Percentiles rank a stretch among this genome's conserved stretches.
Evolutionary conservation across 805 yeast species (phyloP).

Genomic region (Myxozyma nipponensis): DNA sequence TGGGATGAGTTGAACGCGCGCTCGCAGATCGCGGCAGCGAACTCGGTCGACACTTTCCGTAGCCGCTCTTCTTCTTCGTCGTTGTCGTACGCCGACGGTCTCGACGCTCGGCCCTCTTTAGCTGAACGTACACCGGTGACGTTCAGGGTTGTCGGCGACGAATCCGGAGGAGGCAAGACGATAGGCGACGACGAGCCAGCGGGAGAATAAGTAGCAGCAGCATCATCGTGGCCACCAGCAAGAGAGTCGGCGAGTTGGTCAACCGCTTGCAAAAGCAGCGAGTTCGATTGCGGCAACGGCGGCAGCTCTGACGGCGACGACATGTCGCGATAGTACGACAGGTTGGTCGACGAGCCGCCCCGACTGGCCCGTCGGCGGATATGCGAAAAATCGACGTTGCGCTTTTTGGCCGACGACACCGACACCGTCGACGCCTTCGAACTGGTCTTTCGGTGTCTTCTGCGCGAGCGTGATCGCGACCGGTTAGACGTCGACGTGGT

Average conservation of each 20-base stretch:
- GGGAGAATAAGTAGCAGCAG: not conserved
- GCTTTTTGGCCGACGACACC: constrained; percentile 14
- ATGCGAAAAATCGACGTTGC: constrained; percentile 23
- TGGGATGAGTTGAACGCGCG: constrained; percentile 10
- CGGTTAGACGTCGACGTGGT: constrained; percentile 1
- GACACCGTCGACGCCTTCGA: constrained; percentile 15
- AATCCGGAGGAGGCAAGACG: not conserved
- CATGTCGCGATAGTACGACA: too few species aligned
- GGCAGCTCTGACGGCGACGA: constrained; percentile 3
- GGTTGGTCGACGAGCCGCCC: not conserved
- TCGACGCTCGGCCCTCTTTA: constrained; percentile 8
- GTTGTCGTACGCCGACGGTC: not conserved
- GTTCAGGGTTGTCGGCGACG: not conserved
- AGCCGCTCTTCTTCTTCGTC: constrained; percentile 23
- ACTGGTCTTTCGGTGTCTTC: constrained; percentile 10
- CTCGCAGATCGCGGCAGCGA: constrained; percentile 24
- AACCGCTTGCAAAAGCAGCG: constrained; percentile 12
- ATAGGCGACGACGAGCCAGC: not conserved
- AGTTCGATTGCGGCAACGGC: constrained; percentile 19
- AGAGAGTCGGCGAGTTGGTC: constrained; percentile 9
- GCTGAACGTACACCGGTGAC: constrained; percentile 10
- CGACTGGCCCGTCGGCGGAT: constrained; percentile 8
- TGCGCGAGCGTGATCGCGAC: constrained; percentile 11
- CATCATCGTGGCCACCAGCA: not conserved
- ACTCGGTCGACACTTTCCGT: constrained; percentile 24